Percentiles rank a stretch among this genome's conserved stretches.
phyloP scores from a whole-genome alignment of 495 filamentous ascomycete genomes.

The Neurospora tetraspora region DNA sequence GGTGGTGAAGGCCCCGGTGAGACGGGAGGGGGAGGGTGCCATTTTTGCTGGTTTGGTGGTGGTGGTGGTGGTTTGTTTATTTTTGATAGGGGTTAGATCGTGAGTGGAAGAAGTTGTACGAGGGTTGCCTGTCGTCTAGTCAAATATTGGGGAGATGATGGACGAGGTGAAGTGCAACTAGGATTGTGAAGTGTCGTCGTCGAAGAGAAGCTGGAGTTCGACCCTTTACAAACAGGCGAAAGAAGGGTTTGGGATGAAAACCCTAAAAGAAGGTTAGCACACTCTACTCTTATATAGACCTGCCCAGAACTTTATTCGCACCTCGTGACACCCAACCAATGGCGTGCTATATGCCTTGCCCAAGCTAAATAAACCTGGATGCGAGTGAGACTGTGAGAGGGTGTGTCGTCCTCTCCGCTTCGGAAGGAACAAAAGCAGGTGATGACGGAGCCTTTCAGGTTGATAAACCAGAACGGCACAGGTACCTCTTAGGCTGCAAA shows the following conservation, averaged over 20 bases:
- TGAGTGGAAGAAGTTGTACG: too few relatives aligned
- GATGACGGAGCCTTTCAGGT: neutral
- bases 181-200: neutral
- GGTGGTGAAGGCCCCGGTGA: neutral
- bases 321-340: neutral
- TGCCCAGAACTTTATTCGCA: neutral
- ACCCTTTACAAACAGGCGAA: neutral
- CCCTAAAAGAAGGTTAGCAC: neutral
- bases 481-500: neutral
- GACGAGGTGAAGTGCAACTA: neutral
- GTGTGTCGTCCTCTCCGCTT: neutral
- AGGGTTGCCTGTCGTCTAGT: too few relatives aligned
- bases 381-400: neutral
- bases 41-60: neutral
- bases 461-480: neutral
- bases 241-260: neutral
- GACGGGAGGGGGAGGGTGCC: neutral
- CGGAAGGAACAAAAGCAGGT: neutral
- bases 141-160: too few relatives aligned
- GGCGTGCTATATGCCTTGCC: neutral
- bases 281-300: neutral
- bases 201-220: neutral
- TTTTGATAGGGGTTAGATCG: neutral
- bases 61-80: neutral
- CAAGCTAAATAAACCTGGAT: neutral